Evolutionary conservation across 2,329 filamentous ascomycete genomes (phyloP), one percentile per base, ranked within the genome.

Genomic region (Talaromyces sp.): DNA sequence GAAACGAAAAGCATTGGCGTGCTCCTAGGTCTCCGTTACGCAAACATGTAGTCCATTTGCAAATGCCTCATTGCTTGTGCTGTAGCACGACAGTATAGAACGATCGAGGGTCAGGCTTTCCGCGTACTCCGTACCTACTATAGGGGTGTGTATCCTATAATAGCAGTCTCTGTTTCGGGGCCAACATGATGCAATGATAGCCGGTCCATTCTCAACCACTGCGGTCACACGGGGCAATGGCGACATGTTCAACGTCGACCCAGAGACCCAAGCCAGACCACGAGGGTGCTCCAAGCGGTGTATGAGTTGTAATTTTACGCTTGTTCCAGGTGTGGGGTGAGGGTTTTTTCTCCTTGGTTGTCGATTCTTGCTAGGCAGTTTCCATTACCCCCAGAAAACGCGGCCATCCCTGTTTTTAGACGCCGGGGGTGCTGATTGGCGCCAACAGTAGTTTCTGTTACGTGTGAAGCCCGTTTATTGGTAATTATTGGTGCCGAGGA

Each of bases 391-490:
- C 37, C 37, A 42, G 58, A 54, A 69, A 70, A 70, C 57, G 49
- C 46, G 40, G 32, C 32, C 51, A 46, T 47, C 32, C 56, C 54
- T 52, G 51, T 59, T 62, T 49, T 35, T 39, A 47, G 45, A 49
- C 41, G 44, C 47, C 43, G 37, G 43, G 11, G 32, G 20, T 14
- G 46, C 24, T 61, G 41, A 73, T 72, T 74, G 70, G 70, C 37
- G 44, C 17, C 2, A 1, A 1, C 4, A 13, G n/a, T 35, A 50
- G 61, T 72, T 73, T 73, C 66, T 69, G 56, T 74, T 74, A 73
- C 70, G 70, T 72, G 61, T 66, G 49, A 61, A 56, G 56, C 60
- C 56, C 48, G 41, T 51, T 30, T 29, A 61, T 49, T 60, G 61
- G 54, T 52, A 43, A 52, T 30, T 29, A 61, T 49, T 60, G 61